Conservation (phyloP, 1,284 basidiomycete genomes). For the Thecaphora thlaspeos region DNA sequence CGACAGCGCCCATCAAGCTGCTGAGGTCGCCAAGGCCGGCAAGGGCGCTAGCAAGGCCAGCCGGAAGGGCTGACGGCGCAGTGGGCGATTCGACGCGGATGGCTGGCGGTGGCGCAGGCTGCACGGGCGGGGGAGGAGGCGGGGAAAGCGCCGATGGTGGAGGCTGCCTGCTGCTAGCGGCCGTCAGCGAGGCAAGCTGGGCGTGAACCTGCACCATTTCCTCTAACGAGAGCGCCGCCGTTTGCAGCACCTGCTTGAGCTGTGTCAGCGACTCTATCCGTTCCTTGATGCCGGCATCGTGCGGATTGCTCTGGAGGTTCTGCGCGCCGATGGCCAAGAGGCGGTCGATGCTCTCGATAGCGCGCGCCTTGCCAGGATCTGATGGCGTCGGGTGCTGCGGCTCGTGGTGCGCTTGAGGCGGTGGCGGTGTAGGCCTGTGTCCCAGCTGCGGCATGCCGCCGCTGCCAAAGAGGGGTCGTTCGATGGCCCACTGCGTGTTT, state of each 20-base stretch:
- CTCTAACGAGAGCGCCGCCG: slow-evolving; percentile 71
- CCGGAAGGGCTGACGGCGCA: slow-evolving; percentile 19
- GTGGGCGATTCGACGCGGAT: slow-evolving; percentile 32
- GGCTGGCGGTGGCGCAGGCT: slow-evolving; percentile 14
- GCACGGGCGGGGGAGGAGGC: slow-evolving; percentile 22
- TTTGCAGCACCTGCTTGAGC: slow-evolving; percentile 74
- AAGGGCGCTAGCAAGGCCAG: slow-evolving; percentile 16
- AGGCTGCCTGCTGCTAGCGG: slow-evolving; percentile 25
- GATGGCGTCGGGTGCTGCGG: slow-evolving; percentile 7
- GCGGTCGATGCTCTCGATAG: slow-evolving; percentile 48
- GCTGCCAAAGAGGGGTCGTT: slow-evolving; percentile 47
- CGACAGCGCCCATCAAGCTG: neutral
- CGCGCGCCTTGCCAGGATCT: slow-evolving; percentile 26
- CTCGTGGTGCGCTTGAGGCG: neutral
- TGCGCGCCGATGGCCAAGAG: slow-evolving; percentile 41
- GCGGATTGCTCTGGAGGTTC: slow-evolving; percentile 33
- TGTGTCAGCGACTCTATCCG: slow-evolving; percentile 58
- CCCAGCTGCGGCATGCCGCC: slow-evolving; percentile 26
- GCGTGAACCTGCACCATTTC: slow-evolving; percentile 76
- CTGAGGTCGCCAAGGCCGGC: slow-evolving; percentile 11
- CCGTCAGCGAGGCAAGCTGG: slow-evolving; percentile 70
- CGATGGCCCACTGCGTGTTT: slow-evolving; percentile 49
- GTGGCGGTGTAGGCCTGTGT: neutral
- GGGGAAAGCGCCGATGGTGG: slow-evolving; percentile 36
- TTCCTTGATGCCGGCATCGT: slow-evolving; percentile 18